Evolutionary conservation across 177 flowering plant species (phyloP).

Genomic region (Vitis hybrid): DNA sequence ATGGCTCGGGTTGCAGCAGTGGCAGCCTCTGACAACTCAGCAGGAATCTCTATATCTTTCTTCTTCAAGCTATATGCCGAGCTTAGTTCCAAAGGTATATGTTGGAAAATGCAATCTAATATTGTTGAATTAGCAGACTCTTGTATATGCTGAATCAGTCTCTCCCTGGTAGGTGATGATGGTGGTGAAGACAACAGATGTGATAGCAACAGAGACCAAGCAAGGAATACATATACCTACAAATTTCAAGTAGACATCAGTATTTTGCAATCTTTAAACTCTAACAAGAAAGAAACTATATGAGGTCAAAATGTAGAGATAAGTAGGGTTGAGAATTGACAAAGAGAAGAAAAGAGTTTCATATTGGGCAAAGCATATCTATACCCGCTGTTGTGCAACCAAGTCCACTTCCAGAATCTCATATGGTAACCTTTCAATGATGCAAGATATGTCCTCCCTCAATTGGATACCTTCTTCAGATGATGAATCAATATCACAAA

Average conservation of each 20-base stretch:
- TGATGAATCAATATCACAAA: constrained; percentile 33
- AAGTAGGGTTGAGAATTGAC: background rate
- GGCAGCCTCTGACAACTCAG: constrained; percentile 55
- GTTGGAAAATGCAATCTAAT: constrained; percentile 81
- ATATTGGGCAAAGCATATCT: constrained; percentile 18
- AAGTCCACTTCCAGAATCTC: constrained; percentile 64
- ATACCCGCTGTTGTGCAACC: constrained; percentile 54
- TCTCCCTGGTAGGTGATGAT: constrained; percentile 64
- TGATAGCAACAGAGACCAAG: constrained; percentile 84
- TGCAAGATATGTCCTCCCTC: constrained; percentile 68
- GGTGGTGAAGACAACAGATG: constrained; percentile 70
- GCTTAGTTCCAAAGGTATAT: constrained; percentile 70
- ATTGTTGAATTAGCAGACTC: constrained; percentile 59
- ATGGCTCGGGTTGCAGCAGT: constrained; percentile 73
- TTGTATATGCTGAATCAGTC: constrained; percentile 69
- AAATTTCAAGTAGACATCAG: constrained; percentile 9
- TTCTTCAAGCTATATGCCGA: constrained; percentile 44
- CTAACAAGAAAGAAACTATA: background rate
- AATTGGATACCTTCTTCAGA: constrained; percentile 45
- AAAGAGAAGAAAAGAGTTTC: background rate
- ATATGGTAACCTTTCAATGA: constrained; percentile 57
- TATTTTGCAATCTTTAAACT: background rate
- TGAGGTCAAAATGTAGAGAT: background rate
- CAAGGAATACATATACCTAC: constrained; percentile 74
- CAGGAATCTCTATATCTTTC: constrained; percentile 65